phyloP scores from a whole-genome alignment of 306 rosid species.

The Medicago ruthenica region DNA sequence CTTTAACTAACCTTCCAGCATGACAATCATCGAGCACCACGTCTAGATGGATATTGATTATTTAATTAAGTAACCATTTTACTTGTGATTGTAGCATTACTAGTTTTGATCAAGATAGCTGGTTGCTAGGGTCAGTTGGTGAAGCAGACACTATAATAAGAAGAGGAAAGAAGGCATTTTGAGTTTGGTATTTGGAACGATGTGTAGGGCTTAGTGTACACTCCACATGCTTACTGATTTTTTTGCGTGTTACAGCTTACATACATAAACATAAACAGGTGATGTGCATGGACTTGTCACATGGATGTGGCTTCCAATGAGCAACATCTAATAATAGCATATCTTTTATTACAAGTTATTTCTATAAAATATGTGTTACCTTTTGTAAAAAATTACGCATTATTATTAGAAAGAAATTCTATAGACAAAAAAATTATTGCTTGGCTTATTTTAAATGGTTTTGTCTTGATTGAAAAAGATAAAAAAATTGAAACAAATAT shows the following conservation, averaged over 20 bases:
- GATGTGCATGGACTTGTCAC: constrained; percentile 43
- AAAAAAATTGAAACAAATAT: too few species aligned
- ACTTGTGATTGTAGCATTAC: constrained; percentile 20
- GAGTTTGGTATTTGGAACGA: constrained; percentile 37
- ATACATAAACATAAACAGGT: constrained; percentile 44
- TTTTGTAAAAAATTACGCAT: not conserved
- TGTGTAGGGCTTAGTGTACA: constrained; percentile 12
- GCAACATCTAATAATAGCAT: constrained; percentile 37
- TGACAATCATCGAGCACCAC: not conserved
- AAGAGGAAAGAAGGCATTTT: constrained; percentile 3
- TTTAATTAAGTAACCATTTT: not conserved
- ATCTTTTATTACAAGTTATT: not conserved
- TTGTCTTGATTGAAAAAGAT: not conserved
- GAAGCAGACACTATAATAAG: constrained; percentile 12
- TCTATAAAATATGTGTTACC: not conserved
- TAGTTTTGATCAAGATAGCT: constrained; percentile 15
- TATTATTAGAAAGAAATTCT: too few species aligned
- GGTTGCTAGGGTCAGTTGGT: not conserved
- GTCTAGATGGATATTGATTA: too few species aligned
- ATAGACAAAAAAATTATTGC: not conserved
- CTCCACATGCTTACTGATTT: constrained; percentile 29
- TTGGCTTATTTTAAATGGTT: not conserved
- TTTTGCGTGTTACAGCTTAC: constrained; percentile 47
- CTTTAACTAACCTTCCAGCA: not conserved
- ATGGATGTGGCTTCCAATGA: constrained; percentile 19